Evolutionary conservation across 306 rosid genomes (phyloP).

Genomic region (Calophaca sinica): DNA sequence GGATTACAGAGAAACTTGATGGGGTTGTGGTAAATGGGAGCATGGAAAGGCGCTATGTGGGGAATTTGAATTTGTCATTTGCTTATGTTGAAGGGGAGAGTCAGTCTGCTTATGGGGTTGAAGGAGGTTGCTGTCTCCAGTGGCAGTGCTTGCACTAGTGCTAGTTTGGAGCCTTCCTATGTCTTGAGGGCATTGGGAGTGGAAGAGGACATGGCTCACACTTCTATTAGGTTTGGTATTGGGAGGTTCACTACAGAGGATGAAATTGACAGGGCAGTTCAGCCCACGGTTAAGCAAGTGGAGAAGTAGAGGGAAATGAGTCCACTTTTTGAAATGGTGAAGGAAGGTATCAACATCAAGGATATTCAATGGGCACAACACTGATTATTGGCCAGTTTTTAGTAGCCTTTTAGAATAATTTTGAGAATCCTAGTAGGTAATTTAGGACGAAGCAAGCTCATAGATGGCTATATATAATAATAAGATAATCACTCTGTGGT

Average conservation of each 20-base stretch:
- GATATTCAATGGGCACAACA: slow-evolving; percentile 91
- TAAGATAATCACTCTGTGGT: slow-evolving; percentile 28
- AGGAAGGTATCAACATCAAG: slow-evolving; percentile 87
- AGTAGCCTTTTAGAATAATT: slow-evolving; percentile 15
- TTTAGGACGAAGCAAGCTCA: slow-evolving; percentile 19
- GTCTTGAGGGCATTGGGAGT: slow-evolving; percentile 96
- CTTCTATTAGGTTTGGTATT: slow-evolving; percentile 94
- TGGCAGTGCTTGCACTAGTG: slow-evolving; percentile 98
- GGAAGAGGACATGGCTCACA: slow-evolving; percentile 99
- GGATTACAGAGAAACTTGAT: slow-evolving; percentile 69
- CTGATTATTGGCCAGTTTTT: slow-evolving; percentile 46
- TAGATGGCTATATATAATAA: slow-evolving; percentile 37
- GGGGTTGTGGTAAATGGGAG: slow-evolving; percentile 96
- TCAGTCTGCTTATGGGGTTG: slow-evolving; percentile 90
- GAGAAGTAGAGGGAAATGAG: slow-evolving; percentile 95
- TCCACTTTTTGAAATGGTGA: slow-evolving; percentile 96
- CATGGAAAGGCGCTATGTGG: slow-evolving; percentile 74
- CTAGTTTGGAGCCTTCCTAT: slow-evolving; percentile 96
- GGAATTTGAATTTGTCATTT: slow-evolving; percentile 82
- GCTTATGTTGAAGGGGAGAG: slow-evolving; percentile 80
- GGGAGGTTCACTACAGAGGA: slow-evolving; percentile 94
- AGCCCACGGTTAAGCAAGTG: slow-evolving; percentile 82
- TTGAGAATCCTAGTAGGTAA: slow-evolving; percentile 25
- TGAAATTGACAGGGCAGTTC: slow-evolving; percentile 82
- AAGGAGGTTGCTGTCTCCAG: slow-evolving; percentile 99